Evolutionary conservation across 805 yeast species (phyloP).

Genomic region (Nakazawaea ambrosiae): DNA sequence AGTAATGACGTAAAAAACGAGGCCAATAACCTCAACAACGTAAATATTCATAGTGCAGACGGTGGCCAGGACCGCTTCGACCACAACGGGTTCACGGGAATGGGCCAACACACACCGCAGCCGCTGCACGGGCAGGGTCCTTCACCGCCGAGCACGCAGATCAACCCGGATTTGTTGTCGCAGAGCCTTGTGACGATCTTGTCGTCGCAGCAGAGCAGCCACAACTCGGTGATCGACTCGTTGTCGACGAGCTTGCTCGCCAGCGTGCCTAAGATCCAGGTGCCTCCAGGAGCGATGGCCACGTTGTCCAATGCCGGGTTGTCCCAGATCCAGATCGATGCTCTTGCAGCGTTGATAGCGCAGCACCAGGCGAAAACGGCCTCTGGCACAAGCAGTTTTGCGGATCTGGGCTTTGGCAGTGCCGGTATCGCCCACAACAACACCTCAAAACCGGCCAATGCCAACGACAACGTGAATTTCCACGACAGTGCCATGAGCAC

Average conservation of each 20-base stretch:
- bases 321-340: slow-evolving; percentile 61
- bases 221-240: slow-evolving; percentile 8
- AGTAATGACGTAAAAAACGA: not conserved
- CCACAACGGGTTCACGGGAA: too few species aligned
- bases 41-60: not conserved
- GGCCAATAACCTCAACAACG: slow-evolving; percentile 5
- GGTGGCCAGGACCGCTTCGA: not conserved
- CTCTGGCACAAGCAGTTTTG: too few species aligned
- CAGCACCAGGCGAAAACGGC: slow-evolving; percentile 44
- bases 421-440: too few species aligned
- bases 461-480: slow-evolving; percentile 1
- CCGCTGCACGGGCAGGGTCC: too few species aligned
- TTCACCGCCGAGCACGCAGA: not conserved
- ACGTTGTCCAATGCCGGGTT: slow-evolving; percentile 63
- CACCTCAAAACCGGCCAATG: not conserved
- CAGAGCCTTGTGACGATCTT: slow-evolving; percentile 11
- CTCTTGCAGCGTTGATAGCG: slow-evolving; percentile 66
- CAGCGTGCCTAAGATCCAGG: slow-evolving; percentile 51
- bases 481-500: slow-evolving; percentile 9
- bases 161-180: slow-evolving; percentile 6
- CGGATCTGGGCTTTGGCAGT: too few species aligned
- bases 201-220: slow-evolving; percentile 5
- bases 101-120: not conserved
- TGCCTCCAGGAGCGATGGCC: slow-evolving; percentile 66
- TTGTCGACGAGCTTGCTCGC: slow-evolving; percentile 27